Percentiles rank a stretch among this genome's conserved stretches.
phyloP scores from a whole-genome alignment of 495 filamentous ascomycete genomes.

The Neurospora pannonica region DNA sequence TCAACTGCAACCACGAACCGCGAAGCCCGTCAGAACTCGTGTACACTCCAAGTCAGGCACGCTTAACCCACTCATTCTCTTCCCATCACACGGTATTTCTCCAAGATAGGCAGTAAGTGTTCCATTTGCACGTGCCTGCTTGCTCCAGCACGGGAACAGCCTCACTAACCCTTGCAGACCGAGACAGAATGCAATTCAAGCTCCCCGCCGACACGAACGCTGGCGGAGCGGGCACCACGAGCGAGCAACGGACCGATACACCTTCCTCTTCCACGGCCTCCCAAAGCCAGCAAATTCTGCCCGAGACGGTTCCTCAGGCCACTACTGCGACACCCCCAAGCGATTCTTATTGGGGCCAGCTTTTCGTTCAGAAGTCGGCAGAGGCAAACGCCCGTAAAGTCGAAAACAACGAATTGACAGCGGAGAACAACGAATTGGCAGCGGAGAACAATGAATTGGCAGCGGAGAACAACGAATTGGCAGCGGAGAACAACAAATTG shows the following conservation, averaged over 20 bases:
- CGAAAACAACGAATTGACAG: not conserved
- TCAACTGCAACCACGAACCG: not conserved
- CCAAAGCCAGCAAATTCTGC: not conserved
- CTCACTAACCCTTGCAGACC: not conserved
- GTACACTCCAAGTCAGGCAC: not conserved
- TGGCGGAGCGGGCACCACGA: not conserved
- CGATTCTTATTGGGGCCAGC: not conserved
- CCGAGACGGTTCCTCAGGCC: not conserved
- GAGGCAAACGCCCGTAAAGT: not conserved
- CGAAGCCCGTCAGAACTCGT: not conserved
- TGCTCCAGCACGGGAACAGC: not conserved
- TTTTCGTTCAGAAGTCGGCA: not conserved
- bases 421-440: not conserved
- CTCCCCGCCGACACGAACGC: not conserved
- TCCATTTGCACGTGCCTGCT: not conserved
- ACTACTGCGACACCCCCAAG: not conserved
- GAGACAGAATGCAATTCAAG: not conserved
- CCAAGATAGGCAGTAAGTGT: not conserved
- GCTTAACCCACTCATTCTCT: not conserved
- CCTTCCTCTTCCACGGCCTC: not conserved
- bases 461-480: not conserved
- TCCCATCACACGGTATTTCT: not conserved
- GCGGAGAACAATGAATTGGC: not conserved
- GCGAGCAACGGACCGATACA: not conserved
- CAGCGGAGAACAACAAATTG: no score